phyloP scores from a whole-genome alignment of 106 monocot species.

The Apostasia ramifera region DNA sequence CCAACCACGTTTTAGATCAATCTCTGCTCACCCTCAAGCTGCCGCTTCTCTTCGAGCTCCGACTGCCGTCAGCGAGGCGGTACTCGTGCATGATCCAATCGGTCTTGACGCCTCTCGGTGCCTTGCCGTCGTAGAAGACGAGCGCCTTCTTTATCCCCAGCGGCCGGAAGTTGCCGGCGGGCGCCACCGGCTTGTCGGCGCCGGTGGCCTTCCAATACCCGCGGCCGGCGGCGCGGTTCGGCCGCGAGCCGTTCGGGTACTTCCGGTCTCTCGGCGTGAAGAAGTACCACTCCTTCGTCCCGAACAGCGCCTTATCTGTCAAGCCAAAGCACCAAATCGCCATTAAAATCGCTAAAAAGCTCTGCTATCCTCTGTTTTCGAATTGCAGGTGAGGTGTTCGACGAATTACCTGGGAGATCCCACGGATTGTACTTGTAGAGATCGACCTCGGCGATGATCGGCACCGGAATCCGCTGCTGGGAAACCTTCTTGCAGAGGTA shows the following conservation, averaged over 20 bases:
- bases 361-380: too few species aligned
- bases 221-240: slow-evolving; percentile 35
- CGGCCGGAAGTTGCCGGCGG: slow-evolving; percentile 9
- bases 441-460: slow-evolving; percentile 62
- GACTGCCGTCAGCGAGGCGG: slow-evolving; percentile 29
- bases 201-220: slow-evolving; percentile 67
- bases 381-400: neutral
- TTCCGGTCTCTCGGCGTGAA: slow-evolving; percentile 39
- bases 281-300: slow-evolving; percentile 59
- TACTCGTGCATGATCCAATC: slow-evolving; percentile 95
- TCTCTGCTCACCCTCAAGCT: slow-evolving; percentile 32
- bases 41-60: slow-evolving; percentile 19
- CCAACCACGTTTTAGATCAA: neutral
- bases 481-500: slow-evolving; percentile 37
- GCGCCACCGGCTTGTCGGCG: slow-evolving; percentile 47
- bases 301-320: slow-evolving; percentile 48
- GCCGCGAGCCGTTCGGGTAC: slow-evolving; percentile 42
- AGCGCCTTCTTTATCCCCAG: slow-evolving; percentile 56
- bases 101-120: slow-evolving; percentile 51
- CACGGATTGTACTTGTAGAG: slow-evolving; percentile 58
- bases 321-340: neutral
- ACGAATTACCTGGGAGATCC: slow-evolving; percentile 40
- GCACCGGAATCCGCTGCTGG: slow-evolving; percentile 20
- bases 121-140: slow-evolving; percentile 65
- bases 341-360: neutral